Evolutionary conservation across 129 eudicot genomes (phyloP), one percentile per base, ranked within the genome.

Genomic region (Artemisia argyi): DNA sequence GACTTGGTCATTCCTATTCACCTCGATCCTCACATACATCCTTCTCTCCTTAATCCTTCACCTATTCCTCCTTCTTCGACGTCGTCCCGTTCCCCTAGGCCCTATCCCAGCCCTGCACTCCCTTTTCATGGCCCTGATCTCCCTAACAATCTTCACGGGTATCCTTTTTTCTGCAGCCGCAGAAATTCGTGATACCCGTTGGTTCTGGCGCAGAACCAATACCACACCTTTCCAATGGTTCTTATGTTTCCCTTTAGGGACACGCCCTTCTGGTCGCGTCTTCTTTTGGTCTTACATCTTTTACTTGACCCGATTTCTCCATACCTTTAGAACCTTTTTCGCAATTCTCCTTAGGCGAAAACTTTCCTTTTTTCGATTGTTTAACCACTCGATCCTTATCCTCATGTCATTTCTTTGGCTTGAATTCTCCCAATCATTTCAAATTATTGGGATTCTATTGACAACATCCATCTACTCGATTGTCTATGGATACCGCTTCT

Each of bases 191-290:
- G 94, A 89, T 58, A 89, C 91, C 0, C 90, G 98, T 1, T 92
- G 98, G 98, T 73, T 83, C 58, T 93, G 97, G 97, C 78, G 92
- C 19, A 75, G 91, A 7, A 68, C 87, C 11, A 80, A 76, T 5
- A 87, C 87, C 71, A 89, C 98, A 16, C 86, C 98, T 0, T 78
- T 87, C 10, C 88, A 87, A 64, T 92, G 96, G 96, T 86, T 92
- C 62, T 66, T 92, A 19, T 92, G 98, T 61, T 92, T 92, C 82
- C 98, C 98, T 0, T 66, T 87, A 35, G 98, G 98, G 12, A 92
- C 98, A 4, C 98, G 96, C 11, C 91, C 97, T 3, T 80, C 96
- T 4, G 98, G 98, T 0, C 91, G 98, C 39, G 98, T 92, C 32
- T 92, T 92, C 77, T 92, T 92, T 72, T 92, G 96, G 98, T 92